Evolutionary conservation across 176 grass and related monocot species (phyloP).

Genomic region (Metroxylon sagu): DNA sequence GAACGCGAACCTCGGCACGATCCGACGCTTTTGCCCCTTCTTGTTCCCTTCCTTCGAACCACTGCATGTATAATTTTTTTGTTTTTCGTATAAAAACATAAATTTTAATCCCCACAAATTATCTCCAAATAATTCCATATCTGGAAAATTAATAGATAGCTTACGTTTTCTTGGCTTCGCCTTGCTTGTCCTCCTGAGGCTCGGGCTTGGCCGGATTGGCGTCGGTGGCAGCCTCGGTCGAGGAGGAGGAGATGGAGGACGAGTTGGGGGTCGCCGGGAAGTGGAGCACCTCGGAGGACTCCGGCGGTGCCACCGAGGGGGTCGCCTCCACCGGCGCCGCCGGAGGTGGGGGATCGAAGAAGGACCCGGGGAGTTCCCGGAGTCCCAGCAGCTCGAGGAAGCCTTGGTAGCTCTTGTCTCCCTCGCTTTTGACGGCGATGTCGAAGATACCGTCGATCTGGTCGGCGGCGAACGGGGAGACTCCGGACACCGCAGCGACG

Average conservation of each 20-base stretch:
- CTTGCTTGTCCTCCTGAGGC: not conserved
- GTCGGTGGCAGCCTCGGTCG: conserved; percentile 2
- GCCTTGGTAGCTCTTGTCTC: not conserved
- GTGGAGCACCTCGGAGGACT: not conserved
- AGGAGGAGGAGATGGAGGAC: conserved; percentile 16
- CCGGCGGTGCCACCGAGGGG: not conserved
- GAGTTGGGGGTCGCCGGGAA: conserved; percentile 2
- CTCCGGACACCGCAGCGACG: not conserved
- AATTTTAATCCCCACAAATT: no score
- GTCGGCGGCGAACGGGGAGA: not conserved
- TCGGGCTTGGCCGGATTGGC: not conserved
- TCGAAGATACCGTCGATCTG: not conserved
- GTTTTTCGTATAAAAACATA: no score
- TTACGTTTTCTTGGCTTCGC: not conserved
- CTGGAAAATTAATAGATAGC: no score
- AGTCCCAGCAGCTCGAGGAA: conserved; percentile 14
- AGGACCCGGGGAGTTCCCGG: not conserved
- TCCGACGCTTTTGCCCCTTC: conserved; percentile 49
- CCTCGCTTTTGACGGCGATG: not conserved
- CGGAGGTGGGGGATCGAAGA: not conserved
- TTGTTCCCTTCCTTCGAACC: not conserved
- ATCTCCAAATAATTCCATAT: no score
- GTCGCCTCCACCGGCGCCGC: not conserved
- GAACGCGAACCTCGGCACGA: conserved; percentile 71
- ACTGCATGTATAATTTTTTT: no score